Conservation (phyloP, 257 asterid species). For the Galeopsis tetrahit region DNA sequence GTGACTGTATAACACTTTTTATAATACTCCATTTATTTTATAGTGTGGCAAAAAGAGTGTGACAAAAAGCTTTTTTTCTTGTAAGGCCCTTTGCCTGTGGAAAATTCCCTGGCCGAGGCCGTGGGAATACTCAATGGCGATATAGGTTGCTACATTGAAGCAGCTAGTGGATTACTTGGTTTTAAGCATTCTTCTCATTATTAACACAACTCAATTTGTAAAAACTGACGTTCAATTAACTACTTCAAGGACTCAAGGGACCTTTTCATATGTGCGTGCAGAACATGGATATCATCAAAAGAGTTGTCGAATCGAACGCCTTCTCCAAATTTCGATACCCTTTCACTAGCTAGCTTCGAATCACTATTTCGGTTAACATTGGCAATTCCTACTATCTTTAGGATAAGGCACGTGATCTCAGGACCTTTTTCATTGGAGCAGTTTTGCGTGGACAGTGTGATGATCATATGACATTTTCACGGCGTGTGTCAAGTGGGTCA, state of each 20-base stretch:
- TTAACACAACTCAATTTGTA: background rate
- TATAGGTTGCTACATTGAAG: background rate
- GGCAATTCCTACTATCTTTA: constrained; percentile 48
- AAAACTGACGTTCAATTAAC: too few species aligned
- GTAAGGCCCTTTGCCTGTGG: constrained; percentile 55
- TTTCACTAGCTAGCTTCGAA: constrained; percentile 36
- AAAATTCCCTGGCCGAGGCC: constrained; percentile 51
- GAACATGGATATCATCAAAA: constrained; percentile 54
- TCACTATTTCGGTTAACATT: constrained; percentile 43
- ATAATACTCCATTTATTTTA: constrained; percentile 89
- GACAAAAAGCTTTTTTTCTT: too few species aligned
- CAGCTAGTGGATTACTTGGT: background rate
- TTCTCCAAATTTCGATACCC: constrained; percentile 55
- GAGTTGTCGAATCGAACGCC: constrained; percentile 50
- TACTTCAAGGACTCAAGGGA: constrained; percentile 70
- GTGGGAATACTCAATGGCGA: constrained; percentile 66
- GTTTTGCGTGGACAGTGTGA: constrained; percentile 70
- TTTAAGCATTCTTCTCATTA: background rate
- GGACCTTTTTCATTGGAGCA: constrained; percentile 54
- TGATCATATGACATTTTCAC: constrained; percentile 85
- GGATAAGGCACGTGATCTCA: constrained; percentile 49
- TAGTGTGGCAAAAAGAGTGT: too few species aligned
- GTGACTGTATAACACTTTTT: too few species aligned
- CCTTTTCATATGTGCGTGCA: constrained; percentile 58
- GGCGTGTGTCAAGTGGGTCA: constrained; percentile 80